Conservation (phyloP, 192 early-diverging fungal species). For the Geranomyces variabilis region DNA sequence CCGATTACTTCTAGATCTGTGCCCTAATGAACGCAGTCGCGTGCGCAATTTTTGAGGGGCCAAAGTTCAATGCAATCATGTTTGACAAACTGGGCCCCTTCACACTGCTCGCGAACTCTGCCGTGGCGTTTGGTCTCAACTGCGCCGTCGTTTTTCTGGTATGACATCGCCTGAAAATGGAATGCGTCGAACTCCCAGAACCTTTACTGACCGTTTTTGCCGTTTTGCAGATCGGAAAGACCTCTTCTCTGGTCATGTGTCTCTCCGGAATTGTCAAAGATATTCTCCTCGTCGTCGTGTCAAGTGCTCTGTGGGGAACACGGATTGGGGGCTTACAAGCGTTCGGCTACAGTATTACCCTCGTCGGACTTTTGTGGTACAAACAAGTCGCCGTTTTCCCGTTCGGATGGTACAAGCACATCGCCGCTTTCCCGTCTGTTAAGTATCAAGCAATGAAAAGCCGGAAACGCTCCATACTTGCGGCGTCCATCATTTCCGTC, state of each 20-base stretch:
- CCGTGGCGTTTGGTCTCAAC: constrained; percentile 43
- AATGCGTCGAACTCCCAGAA: too few species aligned
- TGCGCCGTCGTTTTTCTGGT: constrained; percentile 41
- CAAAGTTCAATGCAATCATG: neutral
- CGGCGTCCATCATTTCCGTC: too few species aligned
- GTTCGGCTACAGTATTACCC: constrained; percentile 13
- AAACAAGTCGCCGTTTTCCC: too few species aligned
- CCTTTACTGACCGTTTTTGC: too few species aligned
- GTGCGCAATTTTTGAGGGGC: constrained; percentile 29
- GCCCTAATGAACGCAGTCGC: constrained; percentile 42
- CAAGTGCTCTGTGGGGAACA: constrained; percentile 6
- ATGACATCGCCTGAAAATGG: neutral
- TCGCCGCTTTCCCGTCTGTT: too few species aligned
- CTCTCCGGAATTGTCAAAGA: constrained; percentile 13
- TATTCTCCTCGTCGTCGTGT: constrained; percentile 3
- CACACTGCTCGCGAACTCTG: constrained; percentile 32
- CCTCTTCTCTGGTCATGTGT: constrained; percentile 18
- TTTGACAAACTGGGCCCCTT: constrained; percentile 20
- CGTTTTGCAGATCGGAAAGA: constrained; percentile 2
- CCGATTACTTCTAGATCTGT: too few species aligned
- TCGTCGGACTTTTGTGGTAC: too few species aligned
- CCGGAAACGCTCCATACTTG: too few species aligned
- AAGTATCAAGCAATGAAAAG: too few species aligned
- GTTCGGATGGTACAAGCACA: too few species aligned
- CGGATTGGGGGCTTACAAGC: neutral